These are phyloP conservation scores for Aspergillus avenaceus DNA, from an alignment of 495 filamentous ascomycete species.

Conservation along the genomic window DNA sequence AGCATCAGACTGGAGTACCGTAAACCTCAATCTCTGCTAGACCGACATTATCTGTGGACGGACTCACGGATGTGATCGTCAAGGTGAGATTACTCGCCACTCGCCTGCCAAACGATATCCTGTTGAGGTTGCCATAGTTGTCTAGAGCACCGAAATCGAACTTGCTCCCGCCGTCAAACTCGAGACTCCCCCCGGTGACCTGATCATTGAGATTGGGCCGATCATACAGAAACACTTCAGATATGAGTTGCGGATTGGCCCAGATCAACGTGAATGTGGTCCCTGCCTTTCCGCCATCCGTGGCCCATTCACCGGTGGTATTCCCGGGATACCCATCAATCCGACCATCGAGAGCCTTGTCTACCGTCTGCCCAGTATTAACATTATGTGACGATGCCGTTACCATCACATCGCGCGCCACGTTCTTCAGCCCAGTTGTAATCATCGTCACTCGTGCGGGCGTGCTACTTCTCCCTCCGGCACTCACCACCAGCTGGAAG, in stretches of 20 bases:
- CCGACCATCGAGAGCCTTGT: constrained; percentile 4
- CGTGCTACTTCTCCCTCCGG: neutral
- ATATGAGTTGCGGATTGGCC: constrained; percentile 2
- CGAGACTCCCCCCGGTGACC: constrained; percentile 1
- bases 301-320: constrained; percentile 3
- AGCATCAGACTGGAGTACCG: neutral
- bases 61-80: constrained; percentile 6
- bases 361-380: neutral
- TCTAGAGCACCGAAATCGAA: neutral
- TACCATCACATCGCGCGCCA: neutral
- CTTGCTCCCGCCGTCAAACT: constrained; percentile 8
- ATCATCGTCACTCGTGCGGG: neutral
- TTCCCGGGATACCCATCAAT: constrained; percentile 2
- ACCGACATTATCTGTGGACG: constrained; percentile 7
- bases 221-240: constrained; percentile 6
- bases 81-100: neutral
- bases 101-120: neutral
- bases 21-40: constrained; percentile 10
- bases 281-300: constrained; percentile 1
- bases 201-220: constrained; percentile 7
- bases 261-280: constrained; percentile 5
- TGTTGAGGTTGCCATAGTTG: constrained; percentile 5
- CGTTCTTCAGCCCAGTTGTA: neutral
- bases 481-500: constrained; percentile 5
- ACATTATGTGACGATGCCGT: constrained; percentile 6